These are phyloP conservation scores for Aspergillus ostianus DNA, from an alignment of 495 filamentous ascomycete genomes.

Conservation along the genomic window DNA sequence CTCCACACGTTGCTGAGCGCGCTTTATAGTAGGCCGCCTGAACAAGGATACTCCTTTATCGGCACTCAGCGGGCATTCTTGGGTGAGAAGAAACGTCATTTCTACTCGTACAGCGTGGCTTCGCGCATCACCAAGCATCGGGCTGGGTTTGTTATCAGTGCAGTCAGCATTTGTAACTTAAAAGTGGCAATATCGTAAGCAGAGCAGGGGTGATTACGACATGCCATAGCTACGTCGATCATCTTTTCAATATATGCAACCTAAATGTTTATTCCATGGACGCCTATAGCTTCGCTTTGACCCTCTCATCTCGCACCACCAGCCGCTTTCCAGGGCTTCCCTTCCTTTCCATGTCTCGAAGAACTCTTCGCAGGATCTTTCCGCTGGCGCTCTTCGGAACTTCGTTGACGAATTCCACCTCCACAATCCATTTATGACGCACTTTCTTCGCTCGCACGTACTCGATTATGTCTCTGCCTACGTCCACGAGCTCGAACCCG, in stretches of 20 bases:
- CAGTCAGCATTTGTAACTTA: too few species aligned
- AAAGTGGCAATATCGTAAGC: neutral
- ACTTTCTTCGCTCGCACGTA: conserved; percentile 62
- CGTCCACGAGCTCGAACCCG: conserved; percentile 21
- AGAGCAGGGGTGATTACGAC: neutral
- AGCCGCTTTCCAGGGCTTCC: conserved; percentile 22
- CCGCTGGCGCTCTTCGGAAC: conserved; percentile 69
- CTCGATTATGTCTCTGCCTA: conserved; percentile 43
- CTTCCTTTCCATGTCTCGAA: conserved; percentile 42
- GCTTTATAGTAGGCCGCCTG: neutral
- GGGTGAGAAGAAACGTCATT: too few species aligned
- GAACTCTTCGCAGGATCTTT: conserved; percentile 62
- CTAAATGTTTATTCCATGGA: neutral
- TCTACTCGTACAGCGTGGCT: too few species aligned
- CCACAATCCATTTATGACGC: conserved; percentile 65
- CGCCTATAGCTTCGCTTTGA: conserved; percentile 40
- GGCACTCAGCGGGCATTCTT: too few species aligned
- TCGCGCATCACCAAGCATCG: too few species aligned
- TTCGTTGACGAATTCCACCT: conserved; percentile 58
- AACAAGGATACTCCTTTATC: neutral
- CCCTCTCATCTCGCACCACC: conserved; percentile 36
- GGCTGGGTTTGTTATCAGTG: too few species aligned
- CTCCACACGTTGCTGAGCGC: neutral
- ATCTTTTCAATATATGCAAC: neutral
- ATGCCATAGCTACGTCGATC: neutral